These are phyloP conservation scores for Moesziomyces globuligerus DNA, from an alignment of 1,284 basidiomycete species.

Conservation along the genomic window DNA sequence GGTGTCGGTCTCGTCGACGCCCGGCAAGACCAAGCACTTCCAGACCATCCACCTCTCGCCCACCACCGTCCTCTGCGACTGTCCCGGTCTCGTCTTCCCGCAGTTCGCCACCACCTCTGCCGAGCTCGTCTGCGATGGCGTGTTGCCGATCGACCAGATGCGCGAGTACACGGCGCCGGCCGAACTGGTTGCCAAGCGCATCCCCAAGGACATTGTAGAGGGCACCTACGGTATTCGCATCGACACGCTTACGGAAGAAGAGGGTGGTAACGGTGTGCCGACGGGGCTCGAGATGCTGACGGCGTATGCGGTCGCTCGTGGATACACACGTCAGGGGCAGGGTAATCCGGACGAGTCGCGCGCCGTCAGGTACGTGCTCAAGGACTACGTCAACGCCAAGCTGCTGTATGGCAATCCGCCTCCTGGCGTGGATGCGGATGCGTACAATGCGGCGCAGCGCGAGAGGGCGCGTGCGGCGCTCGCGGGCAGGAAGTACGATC, in stretches of 20 bases:
- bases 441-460: slow-evolving; percentile 82
- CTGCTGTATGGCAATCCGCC: slow-evolving; percentile 86
- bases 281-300: slow-evolving; percentile 85
- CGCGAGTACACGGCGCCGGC: slow-evolving; percentile 90
- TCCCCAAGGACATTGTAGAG: slow-evolving; percentile 87
- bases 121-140: slow-evolving; percentile 94
- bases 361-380: slow-evolving; percentile 89
- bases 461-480: slow-evolving; percentile 72
- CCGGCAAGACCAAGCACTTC: slow-evolving; percentile 96
- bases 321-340: slow-evolving; percentile 90
- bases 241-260: slow-evolving; percentile 76
- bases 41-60: slow-evolving; percentile 94
- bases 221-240: slow-evolving; percentile 88
- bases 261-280: slow-evolving; percentile 82
- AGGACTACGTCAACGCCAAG: slow-evolving; percentile 97
- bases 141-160: slow-evolving; percentile 97
- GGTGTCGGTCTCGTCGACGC: slow-evolving; percentile 66
- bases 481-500: slow-evolving; percentile 42
- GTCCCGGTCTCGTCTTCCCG: slow-evolving; percentile 97
- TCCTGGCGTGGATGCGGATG: slow-evolving; percentile 75
- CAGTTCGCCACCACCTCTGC: slow-evolving; percentile 81
- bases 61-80: slow-evolving; percentile 92
- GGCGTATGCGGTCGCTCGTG: slow-evolving; percentile 82
- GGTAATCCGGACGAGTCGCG: slow-evolving; percentile 97
- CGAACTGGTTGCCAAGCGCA: slow-evolving; percentile 80